A percentile compares a stretch with the other conserved stretches of the same genome.
Evolutionary conservation across 257 asterid species (phyloP).

Genomic region (Osmanthus fragrans): DNA sequence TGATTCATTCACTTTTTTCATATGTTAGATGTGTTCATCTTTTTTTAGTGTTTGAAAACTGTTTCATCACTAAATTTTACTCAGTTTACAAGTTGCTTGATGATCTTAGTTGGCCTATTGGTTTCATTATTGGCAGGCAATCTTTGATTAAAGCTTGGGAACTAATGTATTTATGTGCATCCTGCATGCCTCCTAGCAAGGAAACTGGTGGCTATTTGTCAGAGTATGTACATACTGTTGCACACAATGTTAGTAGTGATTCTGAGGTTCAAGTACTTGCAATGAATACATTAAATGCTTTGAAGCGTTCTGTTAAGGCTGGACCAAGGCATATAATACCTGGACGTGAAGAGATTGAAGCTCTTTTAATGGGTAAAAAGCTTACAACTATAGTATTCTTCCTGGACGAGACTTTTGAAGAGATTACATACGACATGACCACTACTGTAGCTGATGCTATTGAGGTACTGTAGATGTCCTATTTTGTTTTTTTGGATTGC

Average conservation of each 20-base stretch:
- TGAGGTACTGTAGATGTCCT: slow-evolving; percentile 64
- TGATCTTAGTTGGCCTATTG: slow-evolving; percentile 21
- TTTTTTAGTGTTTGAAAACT: slow-evolving; percentile 4
- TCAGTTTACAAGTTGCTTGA: slow-evolving; percentile 19
- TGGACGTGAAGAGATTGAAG: slow-evolving; percentile 94
- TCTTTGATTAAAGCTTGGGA: slow-evolving; percentile 89
- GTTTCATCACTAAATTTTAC: slow-evolving; percentile 7
- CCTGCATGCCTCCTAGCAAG: slow-evolving; percentile 99
- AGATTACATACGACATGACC: slow-evolving; percentile 93
- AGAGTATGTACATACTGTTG: slow-evolving; percentile 75
- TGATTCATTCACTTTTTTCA: slow-evolving; percentile 2
- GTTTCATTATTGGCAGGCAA: slow-evolving; percentile 46
- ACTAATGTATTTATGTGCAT: slow-evolving; percentile 86
- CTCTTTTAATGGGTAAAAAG: slow-evolving; percentile 86
- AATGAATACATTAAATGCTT: slow-evolving; percentile 76
- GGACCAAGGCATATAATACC: slow-evolving; percentile 91
- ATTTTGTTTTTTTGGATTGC: no score
- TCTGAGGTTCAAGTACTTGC: slow-evolving; percentile 87
- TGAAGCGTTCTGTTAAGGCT: slow-evolving; percentile 90
- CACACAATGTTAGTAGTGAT: slow-evolving; percentile 63
- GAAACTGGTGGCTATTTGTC: slow-evolving; percentile 92
- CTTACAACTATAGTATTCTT: slow-evolving; percentile 94
- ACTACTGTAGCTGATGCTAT: slow-evolving; percentile 94
- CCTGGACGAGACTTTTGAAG: slow-evolving; percentile 98
- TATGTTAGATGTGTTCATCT: background rate